Base-by-base conservation (phyloP, 345 rosid species). In the Acer campestre region DNA sequence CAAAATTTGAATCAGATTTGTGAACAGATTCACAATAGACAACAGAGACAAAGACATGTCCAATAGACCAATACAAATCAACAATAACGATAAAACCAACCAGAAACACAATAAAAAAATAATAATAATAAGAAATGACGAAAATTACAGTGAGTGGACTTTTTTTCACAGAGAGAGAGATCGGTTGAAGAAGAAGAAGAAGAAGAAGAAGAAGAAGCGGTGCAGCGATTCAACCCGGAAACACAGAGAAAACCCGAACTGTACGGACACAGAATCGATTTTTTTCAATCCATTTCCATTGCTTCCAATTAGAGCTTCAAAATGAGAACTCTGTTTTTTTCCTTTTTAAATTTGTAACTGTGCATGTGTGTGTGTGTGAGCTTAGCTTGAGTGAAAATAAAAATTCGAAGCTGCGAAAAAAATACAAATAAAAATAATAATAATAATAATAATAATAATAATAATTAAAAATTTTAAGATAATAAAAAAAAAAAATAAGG, bases 91-190 rank as follows among this genome's bases (percentile, higher is more conserved):
- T 3, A 10, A 25, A 46, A 16, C 4, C 31, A 40, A 22, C 14
- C 17, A 9, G 4, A 16, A 18, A 4, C 0, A 71, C 25, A 58
- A n/a, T 6, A 58, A 58, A 29, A 2, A 29, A 29, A 59, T 59
- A 9, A 59, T n/a, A 2, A 46, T 46, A 18, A 42, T 9, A 42
- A 42, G 46, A 31, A 55, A 11, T 9, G 58, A 56, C 29, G 59
- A 59, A 67, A 67, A 42, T 38, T n/a, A 75, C 65, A 35, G 69
- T 2, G 61, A 22, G 35, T 23, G 75, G 61, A 29, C 22, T 71
- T 48, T 20, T 56, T 59, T 22, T 56, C 27, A 59, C 63, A n/a
- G 38, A 9, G 5, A 59, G 31, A 2, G 62, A 49, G 77, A 74
- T 74, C 29, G 42, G 61, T 71, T 20, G 64, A n/a, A 35, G 70